Evolutionary conservation across 176 grass and related monocot genomes (phyloP).

Genomic region (Triticum turgidum): DNA sequence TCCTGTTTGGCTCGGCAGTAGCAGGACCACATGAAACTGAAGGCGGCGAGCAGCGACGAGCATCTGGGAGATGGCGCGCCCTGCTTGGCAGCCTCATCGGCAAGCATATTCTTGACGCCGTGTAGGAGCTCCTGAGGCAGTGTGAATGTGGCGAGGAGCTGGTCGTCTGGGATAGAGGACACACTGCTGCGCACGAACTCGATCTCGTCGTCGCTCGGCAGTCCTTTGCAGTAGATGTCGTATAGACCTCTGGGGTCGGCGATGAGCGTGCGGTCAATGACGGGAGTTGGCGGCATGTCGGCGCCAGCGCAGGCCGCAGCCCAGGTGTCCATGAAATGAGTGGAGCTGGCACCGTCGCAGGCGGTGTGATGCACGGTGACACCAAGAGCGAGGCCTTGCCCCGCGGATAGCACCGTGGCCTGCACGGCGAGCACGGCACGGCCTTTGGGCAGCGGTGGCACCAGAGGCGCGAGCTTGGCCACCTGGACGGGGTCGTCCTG

Average conservation of each 20-base stretch:
- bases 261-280: constrained; percentile 38
- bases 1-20: neutral
- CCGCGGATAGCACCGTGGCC: neutral
- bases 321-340: constrained; percentile 1
- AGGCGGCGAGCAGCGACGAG: constrained; percentile 31
- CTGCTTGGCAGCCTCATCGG: neutral
- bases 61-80: neutral
- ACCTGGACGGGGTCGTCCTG: neutral
- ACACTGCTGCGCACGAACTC: neutral
- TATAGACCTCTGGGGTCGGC: constrained; percentile 20
- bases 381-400: neutral
- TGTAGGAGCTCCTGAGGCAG: neutral
- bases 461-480: constrained; percentile 1
- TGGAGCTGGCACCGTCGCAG: neutral
- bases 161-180: neutral
- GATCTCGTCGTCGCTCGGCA: neutral
- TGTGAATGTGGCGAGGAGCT: constrained; percentile 40
- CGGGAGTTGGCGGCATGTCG: neutral
- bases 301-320: neutral
- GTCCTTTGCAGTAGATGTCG: neutral
- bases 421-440: constrained; percentile 24
- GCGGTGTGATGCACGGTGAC: neutral
- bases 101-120: constrained; percentile 15
- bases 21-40: neutral
- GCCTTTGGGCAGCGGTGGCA: neutral